Evolutionary conservation across 192 early-diverging fungal genomes (phyloP).

Genomic region (Irineochytrium annulatum): DNA sequence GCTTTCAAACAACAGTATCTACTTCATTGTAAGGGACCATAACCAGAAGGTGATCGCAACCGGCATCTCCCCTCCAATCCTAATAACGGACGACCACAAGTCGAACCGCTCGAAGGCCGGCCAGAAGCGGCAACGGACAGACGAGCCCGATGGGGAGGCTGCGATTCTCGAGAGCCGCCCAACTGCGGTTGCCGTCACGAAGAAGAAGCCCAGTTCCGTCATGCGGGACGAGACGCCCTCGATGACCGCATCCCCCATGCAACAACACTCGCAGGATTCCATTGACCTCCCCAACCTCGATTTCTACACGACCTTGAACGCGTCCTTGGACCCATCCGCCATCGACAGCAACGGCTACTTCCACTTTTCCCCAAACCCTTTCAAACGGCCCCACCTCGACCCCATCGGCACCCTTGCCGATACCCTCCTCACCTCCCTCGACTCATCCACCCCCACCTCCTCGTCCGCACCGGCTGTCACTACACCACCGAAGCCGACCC

Average conservation of each 20-base stretch:
- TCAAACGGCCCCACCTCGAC: not conserved
- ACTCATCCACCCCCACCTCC: not conserved
- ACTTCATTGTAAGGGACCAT: slow-evolving; percentile 72
- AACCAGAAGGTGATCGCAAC: slow-evolving; percentile 63
- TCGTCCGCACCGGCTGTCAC: not conserved
- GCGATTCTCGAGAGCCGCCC: not conserved
- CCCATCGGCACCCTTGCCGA: too few relatives aligned
- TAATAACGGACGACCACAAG: slow-evolving; percentile 99
- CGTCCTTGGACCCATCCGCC: too few relatives aligned
- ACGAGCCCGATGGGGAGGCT: slow-evolving; percentile 14
- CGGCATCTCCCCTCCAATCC: slow-evolving; percentile 83
- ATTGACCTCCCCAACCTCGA: too few relatives aligned
- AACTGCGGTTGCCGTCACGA: not conserved
- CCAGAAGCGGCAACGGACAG: slow-evolving; percentile 34
- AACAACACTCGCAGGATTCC: too few relatives aligned
- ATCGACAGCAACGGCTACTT: too few relatives aligned
- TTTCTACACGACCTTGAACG: too few relatives aligned
- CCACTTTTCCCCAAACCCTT: too few relatives aligned
- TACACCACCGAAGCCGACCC: not conserved
- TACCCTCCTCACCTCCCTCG: too few relatives aligned
- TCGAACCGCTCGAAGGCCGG: slow-evolving; percentile 55
- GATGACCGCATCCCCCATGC: too few relatives aligned
- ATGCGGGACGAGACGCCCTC: too few relatives aligned
- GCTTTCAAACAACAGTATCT: slow-evolving; percentile 47
- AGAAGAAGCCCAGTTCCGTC: not conserved